Evolutionary conservation across 73 alveolate genomes (phyloP).

Genomic region (Tetrahymena malaccensis): DNA sequence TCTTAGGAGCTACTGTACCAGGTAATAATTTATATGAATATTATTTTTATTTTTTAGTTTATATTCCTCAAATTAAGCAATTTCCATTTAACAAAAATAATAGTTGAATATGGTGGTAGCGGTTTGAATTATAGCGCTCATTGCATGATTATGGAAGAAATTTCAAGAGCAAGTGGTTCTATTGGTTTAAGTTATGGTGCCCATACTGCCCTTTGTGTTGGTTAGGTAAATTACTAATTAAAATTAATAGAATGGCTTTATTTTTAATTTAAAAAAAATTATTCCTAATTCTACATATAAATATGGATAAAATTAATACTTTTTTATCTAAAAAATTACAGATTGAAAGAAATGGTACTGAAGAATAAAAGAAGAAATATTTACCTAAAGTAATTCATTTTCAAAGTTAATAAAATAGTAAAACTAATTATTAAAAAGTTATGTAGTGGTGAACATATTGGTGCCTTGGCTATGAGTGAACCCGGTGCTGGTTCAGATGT

Average conservation of each 20-base stretch:
- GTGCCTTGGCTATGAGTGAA: conserved; percentile 92
- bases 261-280: background rate
- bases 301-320: background rate
- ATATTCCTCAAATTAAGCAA: background rate
- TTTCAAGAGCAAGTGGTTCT: conserved; percentile 75
- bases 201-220: conserved; percentile 79
- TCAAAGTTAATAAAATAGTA: background rate
- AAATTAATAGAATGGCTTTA: background rate
- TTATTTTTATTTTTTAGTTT: background rate
- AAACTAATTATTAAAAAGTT: conserved; percentile 47
- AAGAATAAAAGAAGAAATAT: conserved; percentile 65
- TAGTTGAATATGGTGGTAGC: conserved; percentile 62
- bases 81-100: background rate
- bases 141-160: conserved; percentile 71
- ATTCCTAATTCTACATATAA: background rate
- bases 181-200: conserved; percentile 86
- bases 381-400: background rate
- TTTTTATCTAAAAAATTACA: background rate
- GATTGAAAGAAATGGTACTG: conserved; percentile 56
- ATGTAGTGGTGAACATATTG: conserved; percentile 77
- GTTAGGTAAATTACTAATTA: conserved; percentile 39
- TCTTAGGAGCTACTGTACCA: conserved; percentile 82
- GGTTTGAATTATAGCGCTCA: conserved; percentile 81
- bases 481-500: conserved; percentile 89
- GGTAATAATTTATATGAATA: background rate